Base-by-base conservation (phyloP, 176 grass and related monocot species). In the Saccharum officinarum region DNA sequence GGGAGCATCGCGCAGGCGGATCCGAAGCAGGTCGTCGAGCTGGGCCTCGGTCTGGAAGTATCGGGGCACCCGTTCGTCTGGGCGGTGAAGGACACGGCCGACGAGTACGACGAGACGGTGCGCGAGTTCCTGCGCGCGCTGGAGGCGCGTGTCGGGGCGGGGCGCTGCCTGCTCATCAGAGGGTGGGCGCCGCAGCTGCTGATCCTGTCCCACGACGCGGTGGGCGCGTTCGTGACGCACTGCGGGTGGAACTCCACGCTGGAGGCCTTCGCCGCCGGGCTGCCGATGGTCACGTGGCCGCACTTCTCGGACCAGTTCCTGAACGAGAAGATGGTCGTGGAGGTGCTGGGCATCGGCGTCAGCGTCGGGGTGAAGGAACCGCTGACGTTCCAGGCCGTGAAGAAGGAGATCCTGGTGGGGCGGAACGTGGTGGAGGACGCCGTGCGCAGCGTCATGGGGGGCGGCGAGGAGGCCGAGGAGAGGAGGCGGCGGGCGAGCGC, bases 221-320 rank as follows among this genome's bases (percentile, higher is more conserved):
- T 83, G 6, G 92, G 95, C 3, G 85, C 52, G 1, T 98, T 95
- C 45, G 75, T 93, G 91, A 98, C 91, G 57, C 92, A 98, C 76
- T 93, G 95, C 36, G 92, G 95, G 9, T 98, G 92, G 95, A 98
- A 95, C 81, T 98, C 95, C 13, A 80, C 69, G 49, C 57, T 93
- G 75, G 95, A 98, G 85, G 82, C 84, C 1, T 8, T 90, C 76
- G 2, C 80, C 2, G 85, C 83, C 0, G 92, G 94, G 8, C 10
- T 97, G 61, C 92, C 92, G 8, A 8, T 94, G 40, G 84, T 89
- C 9, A 67, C 90, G 1, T 97, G 95, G 95, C 92, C 95, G 0
- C 82, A 90, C 8, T 83, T 82, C 71, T 0, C 67, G 0, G 90
- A 97, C 40, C 92, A 97, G 77, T 90, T 90, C 82, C 4, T 94